Base-by-base conservation (phyloP, 2,329 filamentous ascomycete species). In the Albophoma yamanashiensis region DNA sequence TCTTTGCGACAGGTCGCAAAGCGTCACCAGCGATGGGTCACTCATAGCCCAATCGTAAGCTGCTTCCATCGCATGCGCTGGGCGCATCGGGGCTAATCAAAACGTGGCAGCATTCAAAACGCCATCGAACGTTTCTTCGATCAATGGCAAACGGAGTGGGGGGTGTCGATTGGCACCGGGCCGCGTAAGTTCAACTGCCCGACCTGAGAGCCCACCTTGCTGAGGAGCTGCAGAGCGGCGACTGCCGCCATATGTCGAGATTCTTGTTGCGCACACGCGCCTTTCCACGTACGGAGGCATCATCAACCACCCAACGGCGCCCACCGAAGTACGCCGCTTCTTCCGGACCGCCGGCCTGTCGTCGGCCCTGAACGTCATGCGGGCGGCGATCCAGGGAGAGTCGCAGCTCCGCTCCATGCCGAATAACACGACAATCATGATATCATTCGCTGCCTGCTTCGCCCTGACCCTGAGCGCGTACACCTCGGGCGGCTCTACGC, bases 391-490 rank as follows among this genome's bases (percentile, higher is more conserved):
- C 7, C 87, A 89, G 70, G 87, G 87, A 40, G 88, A 91, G 67
- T 76, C 79, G 0, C 82, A 87, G 62, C 78, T 91, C 0, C 85
- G 85, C 59, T 89, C 87, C 0, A 91, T 91, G 87, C 88, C 88
- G 0, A 91, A 91, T 71, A 91, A 91, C 65, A 89, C 88, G 0
- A 83, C 87, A 59, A 89, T 90, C 64, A 91, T 91, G 88, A 89
- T 91, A 15, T 88, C 87, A 1, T 90, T 89, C 64, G 87, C 88
- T 0, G 86, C 86, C 5, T 88, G 85, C 65, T 88, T 88, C 62
- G 85, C 86, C 0, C 71, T 89, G n/a, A 82, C 83, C 12, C 76
- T 89, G 5, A 86, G 84, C 64, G 79, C 83, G 0, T 82, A 83
- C 56, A 79, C 83, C 3, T 77, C 80, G 0, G 83, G 80, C 36